Evolutionary conservation across 345 rosid species (phyloP).

Genomic region (Gossypium longicalyx): DNA sequence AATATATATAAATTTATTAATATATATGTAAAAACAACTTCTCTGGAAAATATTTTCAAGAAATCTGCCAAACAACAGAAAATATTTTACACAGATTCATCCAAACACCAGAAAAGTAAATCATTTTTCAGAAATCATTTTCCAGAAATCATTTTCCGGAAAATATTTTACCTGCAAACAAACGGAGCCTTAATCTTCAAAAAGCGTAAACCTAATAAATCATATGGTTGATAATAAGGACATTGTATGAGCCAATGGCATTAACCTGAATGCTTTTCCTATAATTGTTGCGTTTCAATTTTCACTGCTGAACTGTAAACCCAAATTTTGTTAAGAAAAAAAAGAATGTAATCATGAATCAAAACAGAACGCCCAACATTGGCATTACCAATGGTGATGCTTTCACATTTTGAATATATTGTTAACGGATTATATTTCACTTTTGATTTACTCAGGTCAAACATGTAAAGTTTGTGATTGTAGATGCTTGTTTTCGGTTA

Average conservation of each 20-base stretch:
- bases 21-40: no score
- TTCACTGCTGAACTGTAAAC: background rate
- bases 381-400: background rate
- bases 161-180: no score
- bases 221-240: background rate
- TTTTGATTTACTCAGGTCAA: conserved; percentile 1
- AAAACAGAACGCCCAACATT: background rate
- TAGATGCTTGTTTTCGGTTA: no score
- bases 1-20: no score
- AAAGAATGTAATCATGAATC: background rate
- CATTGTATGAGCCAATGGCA: background rate
- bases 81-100: no score
- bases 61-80: no score
- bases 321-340: background rate
- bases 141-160: no score
- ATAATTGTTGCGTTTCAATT: background rate
- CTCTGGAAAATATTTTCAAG: no score
- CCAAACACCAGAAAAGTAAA: no score
- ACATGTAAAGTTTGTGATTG: no score
- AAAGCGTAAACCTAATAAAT: background rate
- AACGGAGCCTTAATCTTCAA: conserved; percentile 3
- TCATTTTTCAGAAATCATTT: no score
- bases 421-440: background rate
- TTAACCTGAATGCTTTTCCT: background rate
- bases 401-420: background rate